phyloP scores from a whole-genome alignment of 208 protist species.

The Angomonas deanei region DNA sequence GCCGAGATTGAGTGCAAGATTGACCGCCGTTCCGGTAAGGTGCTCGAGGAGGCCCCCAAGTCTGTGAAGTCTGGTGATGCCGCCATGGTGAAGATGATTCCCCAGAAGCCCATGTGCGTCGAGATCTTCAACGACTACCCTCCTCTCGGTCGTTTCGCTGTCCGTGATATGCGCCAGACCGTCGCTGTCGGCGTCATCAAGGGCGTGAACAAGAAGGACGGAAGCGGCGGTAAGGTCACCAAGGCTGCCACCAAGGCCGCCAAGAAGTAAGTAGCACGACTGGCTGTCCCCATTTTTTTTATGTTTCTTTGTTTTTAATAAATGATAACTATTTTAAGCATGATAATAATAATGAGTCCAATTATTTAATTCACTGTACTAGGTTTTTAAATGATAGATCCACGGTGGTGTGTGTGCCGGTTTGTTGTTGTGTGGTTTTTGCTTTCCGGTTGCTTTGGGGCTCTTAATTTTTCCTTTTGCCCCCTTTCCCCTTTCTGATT shows the following conservation, averaged over 20 bases:
- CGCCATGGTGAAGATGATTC: slow-evolving; percentile 86
- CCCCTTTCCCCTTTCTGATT: background rate
- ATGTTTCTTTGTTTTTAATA: background rate
- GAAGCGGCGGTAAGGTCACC: slow-evolving; percentile 66
- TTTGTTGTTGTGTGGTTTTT: background rate
- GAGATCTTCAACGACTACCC: slow-evolving; percentile 93
- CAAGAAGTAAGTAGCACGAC: slow-evolving; percentile 45
- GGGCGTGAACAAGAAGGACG: slow-evolving; percentile 64
- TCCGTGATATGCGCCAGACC: slow-evolving; percentile 94
- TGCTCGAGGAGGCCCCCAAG: slow-evolving; percentile 83
- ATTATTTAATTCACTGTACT: no score
- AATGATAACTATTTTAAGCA: background rate
- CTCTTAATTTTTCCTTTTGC: background rate
- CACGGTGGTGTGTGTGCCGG: no score
- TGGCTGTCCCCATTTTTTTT: background rate
- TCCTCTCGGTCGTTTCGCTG: slow-evolving; percentile 93
- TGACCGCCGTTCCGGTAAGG: slow-evolving; percentile 89
- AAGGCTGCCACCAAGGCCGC: slow-evolving; percentile 63
- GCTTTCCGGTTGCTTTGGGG: background rate
- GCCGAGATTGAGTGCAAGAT: slow-evolving; percentile 87
- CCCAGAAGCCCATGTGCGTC: slow-evolving; percentile 91
- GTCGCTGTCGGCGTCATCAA: slow-evolving; percentile 97
- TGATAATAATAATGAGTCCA: background rate
- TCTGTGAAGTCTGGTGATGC: slow-evolving; percentile 91
- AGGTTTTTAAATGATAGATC: no score